Evolutionary conservation across 495 filamentous ascomycete genomes (phyloP), one percentile per base, ranked within the genome.

Genomic region (Neurospora discreta): DNA sequence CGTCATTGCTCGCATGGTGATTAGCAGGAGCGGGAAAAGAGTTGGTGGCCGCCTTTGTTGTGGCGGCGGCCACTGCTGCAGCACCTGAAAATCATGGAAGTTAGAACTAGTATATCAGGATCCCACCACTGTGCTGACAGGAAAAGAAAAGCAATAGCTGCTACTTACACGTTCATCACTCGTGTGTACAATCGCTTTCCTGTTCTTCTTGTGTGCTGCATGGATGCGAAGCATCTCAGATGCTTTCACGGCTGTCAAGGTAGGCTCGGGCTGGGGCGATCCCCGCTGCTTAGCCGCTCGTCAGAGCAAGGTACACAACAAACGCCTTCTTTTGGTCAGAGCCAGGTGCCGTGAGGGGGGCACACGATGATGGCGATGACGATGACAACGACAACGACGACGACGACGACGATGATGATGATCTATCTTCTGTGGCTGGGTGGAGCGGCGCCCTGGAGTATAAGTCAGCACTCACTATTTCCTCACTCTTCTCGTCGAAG

Each of bases 191-290:
- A 70, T 8, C 15, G 74, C 36, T 23, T 44, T 67, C 7, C 40
- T 42, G 60, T 77, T 79, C n/a, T 16, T 38, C 20, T 73, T 68
- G 46, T 76, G 76, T 3, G 72, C 16, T 2, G 75, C 76, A 46
- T 79, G 77, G 38, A 79, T 23, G 0, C 75, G 74, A 9, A 79
- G 23, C 15, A 41, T 68, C 68, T 77, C 77, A 7, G 60, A 26
- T 3, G 76, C 73, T 58, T 73, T 71, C 33, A 78, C 69, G 36
- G 40, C 41, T 3, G 75, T 74, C 2, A 60, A 68, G 20, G 68
- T 23, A 16, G 77, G 75, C 72, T 78, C 77, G 0, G 73, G 39
- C 9, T 72, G 77, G 15, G 70, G 39, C 30, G 38, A 52, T 42
- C 43, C 73, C 71, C 60, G 20, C 68, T 33, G 69, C 43, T 41